Conservation (phyloP, 2,329 filamentous ascomycete species). For the Ascochyta pisi region DNA sequence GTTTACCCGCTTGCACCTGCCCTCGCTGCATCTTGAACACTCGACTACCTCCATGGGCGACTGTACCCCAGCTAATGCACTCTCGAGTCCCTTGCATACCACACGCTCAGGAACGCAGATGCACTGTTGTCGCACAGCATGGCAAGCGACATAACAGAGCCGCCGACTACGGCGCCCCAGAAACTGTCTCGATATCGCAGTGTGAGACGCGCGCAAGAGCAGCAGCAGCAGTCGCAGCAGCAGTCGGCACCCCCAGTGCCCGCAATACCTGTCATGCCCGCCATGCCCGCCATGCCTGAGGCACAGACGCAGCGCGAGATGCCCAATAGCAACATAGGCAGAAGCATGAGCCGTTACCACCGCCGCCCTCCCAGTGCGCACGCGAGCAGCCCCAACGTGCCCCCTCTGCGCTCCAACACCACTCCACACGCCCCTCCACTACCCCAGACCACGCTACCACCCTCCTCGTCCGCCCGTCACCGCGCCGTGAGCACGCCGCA, state of each 20-base stretch:
- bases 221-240: constrained; percentile 29
- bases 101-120: constrained; percentile 19
- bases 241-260: constrained; percentile 31
- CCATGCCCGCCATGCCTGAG: constrained; percentile 16
- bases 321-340: constrained; percentile 28
- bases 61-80: constrained; percentile 12
- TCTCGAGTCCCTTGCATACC: constrained; percentile 15
- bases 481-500: constrained; percentile 41
- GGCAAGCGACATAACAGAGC: constrained; percentile 39
- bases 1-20: constrained; percentile 33
- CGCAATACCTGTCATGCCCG: constrained; percentile 23
- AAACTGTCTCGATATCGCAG: constrained; percentile 67
- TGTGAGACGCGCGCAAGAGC: constrained; percentile 57
- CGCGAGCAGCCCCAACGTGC: constrained; percentile 31
- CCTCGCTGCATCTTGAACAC: constrained; percentile 12
- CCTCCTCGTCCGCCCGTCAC: constrained; percentile 28
- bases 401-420: constrained; percentile 35
- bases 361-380: constrained; percentile 41
- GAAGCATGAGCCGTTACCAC: constrained; percentile 53
- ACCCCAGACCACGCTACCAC: constrained; percentile 17
- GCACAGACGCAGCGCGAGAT: constrained; percentile 5
- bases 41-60: constrained; percentile 8
- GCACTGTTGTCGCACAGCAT: constrained; percentile 36
- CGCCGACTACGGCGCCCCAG: constrained; percentile 32
- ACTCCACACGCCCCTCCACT: constrained; percentile 25